Conservation (phyloP, 2,329 filamentous ascomycete genomes). For the Hypoxylon sp. region DNA sequence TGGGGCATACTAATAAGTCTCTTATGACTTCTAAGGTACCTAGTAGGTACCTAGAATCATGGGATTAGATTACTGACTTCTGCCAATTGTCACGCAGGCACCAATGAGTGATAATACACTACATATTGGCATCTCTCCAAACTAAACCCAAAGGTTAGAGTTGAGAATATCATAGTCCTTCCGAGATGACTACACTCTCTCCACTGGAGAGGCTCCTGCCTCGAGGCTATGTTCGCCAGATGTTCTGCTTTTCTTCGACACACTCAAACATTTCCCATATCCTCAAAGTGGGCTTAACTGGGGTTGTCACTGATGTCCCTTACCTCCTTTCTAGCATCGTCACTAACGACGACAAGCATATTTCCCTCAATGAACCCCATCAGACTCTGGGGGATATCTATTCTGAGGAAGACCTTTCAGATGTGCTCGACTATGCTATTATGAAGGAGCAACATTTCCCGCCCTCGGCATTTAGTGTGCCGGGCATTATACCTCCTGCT, state of each 20-base stretch:
- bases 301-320: conserved; percentile 46
- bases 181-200: conserved; percentile 42
- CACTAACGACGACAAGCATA: conserved; percentile 16
- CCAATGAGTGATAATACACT: not conserved
- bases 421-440: conserved; percentile 42
- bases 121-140: not conserved
- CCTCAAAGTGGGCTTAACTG: conserved; percentile 42
- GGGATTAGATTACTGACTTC: not conserved
- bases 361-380: conserved; percentile 40
- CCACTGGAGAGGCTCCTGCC: conserved; percentile 53
- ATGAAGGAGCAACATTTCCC: conserved; percentile 47
- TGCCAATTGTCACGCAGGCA: not conserved
- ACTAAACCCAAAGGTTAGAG: not conserved
- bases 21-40: not conserved
- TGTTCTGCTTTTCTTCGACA: conserved; percentile 50
- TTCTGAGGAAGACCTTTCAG: conserved; percentile 46
- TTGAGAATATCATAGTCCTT: not conserved
- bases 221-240: conserved; percentile 50
- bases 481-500: conserved; percentile 42
- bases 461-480: conserved; percentile 41
- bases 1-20: not conserved
- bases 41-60: not conserved
- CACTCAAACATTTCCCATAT: conserved; percentile 13
- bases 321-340: conserved; percentile 49
- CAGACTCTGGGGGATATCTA: conserved; percentile 45